A percentile compares a stretch with the other conserved stretches of the same genome.
These are phyloP conservation scores for Cytospora paraplurivora DNA, from an alignment of 2,329 filamentous ascomycete genomes.

Conservation along the genomic window DNA sequence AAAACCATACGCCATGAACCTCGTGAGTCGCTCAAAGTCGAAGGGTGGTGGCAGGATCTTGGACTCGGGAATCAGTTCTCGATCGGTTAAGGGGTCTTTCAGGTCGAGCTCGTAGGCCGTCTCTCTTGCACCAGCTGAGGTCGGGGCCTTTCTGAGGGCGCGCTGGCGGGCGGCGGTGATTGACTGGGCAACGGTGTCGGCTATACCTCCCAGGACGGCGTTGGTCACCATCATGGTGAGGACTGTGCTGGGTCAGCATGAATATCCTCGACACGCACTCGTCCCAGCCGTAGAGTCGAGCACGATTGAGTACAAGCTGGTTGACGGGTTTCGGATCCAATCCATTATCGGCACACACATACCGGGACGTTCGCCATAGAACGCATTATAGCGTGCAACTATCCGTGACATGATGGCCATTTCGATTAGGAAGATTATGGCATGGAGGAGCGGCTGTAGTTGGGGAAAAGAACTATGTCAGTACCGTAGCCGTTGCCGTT, in stretches of 20 bases:
- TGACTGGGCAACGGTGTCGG: constrained; percentile 92
- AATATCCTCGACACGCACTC: background rate
- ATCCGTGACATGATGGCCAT: constrained; percentile 84
- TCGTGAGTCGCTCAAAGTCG: constrained; percentile 89
- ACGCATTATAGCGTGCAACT: constrained; percentile 85
- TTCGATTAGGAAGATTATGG: constrained; percentile 82
- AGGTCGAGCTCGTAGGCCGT: constrained; percentile 86
- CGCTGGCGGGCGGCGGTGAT: constrained; percentile 80
- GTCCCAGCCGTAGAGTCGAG: background rate
- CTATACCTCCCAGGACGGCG: constrained; percentile 89
- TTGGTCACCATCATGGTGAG: constrained; percentile 99
- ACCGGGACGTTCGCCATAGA: constrained; percentile 90
- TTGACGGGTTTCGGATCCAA: background rate
- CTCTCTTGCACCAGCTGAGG: constrained; percentile 61
- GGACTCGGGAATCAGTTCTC: constrained; percentile 67
- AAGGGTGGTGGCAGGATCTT: constrained; percentile 75
- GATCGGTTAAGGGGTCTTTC: constrained; percentile 68
- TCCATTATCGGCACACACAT: constrained; percentile 38
- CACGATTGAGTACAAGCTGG: background rate
- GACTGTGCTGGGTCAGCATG: constrained; percentile 52
- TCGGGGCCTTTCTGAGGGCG: constrained; percentile 63
- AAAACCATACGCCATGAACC: constrained; percentile 98
- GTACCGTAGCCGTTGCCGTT: constrained; percentile 5
- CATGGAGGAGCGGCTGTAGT: constrained; percentile 80
- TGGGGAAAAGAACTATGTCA: constrained; percentile 28